Conservation (phyloP, 1,284 basidiomycete genomes). For the Cerioporus squamosus region DNA sequence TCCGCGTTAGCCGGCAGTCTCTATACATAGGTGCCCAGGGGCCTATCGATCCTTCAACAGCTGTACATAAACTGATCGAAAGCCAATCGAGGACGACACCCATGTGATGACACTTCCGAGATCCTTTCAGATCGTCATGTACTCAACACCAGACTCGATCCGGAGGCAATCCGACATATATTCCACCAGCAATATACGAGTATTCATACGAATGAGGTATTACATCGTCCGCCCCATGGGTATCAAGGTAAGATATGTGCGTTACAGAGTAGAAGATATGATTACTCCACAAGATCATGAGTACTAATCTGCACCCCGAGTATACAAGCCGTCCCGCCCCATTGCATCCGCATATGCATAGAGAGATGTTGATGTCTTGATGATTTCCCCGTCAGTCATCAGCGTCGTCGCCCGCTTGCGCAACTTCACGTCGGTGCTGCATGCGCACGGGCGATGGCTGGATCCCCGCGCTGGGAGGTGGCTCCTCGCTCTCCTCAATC, state of each 20-base stretch:
- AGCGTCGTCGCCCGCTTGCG: conserved; percentile 33
- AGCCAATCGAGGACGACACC: not conserved
- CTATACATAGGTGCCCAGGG: no score
- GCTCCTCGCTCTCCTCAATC: conserved; percentile 57
- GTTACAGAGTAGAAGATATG: conserved; percentile 14
- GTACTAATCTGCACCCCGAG: conserved; percentile 6
- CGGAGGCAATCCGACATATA: conserved; percentile 8
- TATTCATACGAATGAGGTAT: conserved; percentile 11
- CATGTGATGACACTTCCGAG: not conserved
- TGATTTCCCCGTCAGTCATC: conserved; percentile 6
- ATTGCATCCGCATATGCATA: conserved; percentile 3
- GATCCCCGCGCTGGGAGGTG: conserved; percentile 44
- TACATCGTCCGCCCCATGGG: conserved; percentile 11
- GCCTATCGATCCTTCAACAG: no score
- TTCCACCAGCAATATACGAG: conserved; percentile 29
- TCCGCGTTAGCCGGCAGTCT: no score
- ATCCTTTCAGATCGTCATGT: conserved; percentile 1
- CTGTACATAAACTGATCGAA: not conserved
- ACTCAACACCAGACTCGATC: conserved; percentile 1
- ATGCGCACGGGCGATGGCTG: conserved; percentile 28
- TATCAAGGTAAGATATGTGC: conserved; percentile 26
- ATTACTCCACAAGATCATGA: conserved; percentile 29
- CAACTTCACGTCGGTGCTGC: conserved; percentile 50
- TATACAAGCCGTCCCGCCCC: not conserved
- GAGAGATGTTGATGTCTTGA: not conserved